Evolutionary conservation across 495 filamentous ascomycete genomes (phyloP), one percentile per base, ranked within the genome.

Genomic region (Cercophora samala): DNA sequence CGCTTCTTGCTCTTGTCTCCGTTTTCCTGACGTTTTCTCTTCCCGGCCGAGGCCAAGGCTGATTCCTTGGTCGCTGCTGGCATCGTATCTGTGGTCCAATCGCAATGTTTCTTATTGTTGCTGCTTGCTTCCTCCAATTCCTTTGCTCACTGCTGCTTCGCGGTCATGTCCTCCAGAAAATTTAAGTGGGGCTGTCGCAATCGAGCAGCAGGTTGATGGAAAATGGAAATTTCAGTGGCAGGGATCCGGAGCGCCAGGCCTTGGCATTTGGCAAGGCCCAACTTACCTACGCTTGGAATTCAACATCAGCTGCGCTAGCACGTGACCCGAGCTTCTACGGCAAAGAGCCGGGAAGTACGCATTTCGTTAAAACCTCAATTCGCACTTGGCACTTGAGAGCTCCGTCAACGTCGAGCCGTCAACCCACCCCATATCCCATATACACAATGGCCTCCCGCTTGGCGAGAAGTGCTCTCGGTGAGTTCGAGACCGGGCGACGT

Each of bases 391-490:
- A 63, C 37, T 29, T 52, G 58, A 32, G 72, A 77, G 77, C 74
- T 75, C 69, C 72, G 72, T 66, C 72, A 76, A 76, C 74, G 68
- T 70, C 73, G 73, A 76, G 70, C 66, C 76, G 70, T 65, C 74
- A n/a, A 67, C 71, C 74, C 66, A 65, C 66, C 69, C 72, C 73
- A 81, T 80, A 80, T 74, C 78, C 78, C 80, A 81, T 77, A 79
- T 78, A 79, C 86, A 89, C 85, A 90, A 97, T 97, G 93, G 93
- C 92, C 85, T 95, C 92, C 79, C 91, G 93, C 84, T 84, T 97
- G 81, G 91, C 90, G 87, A 91, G 90, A 86, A 92, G 86, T 85
- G 91, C 92, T 82, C 81, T 93, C 81, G 91, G 93, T 97, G 88
- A 82, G 92, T 86, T 63, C 21, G 52, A 53, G 29, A n/a, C 53